Evolutionary conservation across 2,329 filamentous ascomycete species (phyloP).

Genomic region (Aureobasidium sp.): DNA sequence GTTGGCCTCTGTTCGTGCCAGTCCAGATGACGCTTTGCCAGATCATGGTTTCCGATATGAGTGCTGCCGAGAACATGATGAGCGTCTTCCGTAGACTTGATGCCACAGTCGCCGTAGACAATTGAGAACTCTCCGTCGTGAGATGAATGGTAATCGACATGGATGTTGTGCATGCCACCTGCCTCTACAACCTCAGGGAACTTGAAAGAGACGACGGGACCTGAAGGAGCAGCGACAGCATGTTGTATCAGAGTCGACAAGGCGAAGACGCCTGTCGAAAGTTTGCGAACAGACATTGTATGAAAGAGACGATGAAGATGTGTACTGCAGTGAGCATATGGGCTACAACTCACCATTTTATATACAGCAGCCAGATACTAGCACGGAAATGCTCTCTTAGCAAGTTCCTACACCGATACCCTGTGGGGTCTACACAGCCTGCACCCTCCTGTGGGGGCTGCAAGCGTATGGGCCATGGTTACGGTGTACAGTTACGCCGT

Average conservation of each 20-base stretch:
- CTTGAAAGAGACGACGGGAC: neutral
- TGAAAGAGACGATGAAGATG: neutral
- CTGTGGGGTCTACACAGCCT: neutral
- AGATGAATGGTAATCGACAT: constrained; percentile 34
- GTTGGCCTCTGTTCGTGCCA: constrained; percentile 30
- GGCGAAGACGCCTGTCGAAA: constrained; percentile 7
- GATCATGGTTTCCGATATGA: constrained; percentile 27
- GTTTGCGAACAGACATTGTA: constrained; percentile 1
- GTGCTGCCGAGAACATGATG: constrained; percentile 39
- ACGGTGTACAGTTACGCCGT: neutral
- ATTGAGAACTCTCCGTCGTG: constrained; percentile 37
- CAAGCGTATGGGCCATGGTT: neutral
- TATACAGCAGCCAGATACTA: neutral
- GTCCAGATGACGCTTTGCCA: constrained; percentile 21
- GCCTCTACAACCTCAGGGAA: constrained; percentile 18
- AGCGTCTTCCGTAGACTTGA: constrained; percentile 25
- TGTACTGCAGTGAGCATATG: neutral
- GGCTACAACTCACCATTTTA: neutral
- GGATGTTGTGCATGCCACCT: constrained; percentile 39
- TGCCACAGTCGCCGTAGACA: constrained; percentile 38
- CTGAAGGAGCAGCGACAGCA: neutral
- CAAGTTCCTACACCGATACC: neutral
- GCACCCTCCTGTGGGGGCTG: neutral
- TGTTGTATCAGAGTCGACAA: constrained; percentile 10
- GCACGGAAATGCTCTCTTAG: neutral